Evolutionary conservation across 192 early-diverging fungal species (phyloP).

Genomic region (Chytriomyces confervae): DNA sequence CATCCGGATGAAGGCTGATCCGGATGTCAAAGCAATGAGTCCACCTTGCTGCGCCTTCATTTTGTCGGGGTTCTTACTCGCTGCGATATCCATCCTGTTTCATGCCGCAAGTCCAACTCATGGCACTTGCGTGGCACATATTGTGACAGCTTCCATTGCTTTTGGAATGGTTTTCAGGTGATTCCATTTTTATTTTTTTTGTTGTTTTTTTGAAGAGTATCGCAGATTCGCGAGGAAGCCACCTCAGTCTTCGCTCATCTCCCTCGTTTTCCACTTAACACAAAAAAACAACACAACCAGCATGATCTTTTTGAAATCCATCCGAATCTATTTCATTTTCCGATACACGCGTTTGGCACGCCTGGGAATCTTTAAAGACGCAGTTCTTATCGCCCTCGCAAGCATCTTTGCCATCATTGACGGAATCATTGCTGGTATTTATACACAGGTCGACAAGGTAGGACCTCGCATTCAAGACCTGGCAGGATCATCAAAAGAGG

Average conservation of each 20-base stretch:
- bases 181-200: not conserved
- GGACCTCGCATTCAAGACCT: not conserved
- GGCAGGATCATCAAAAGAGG: not conserved
- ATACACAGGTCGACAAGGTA: not conserved
- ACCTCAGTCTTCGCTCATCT: not conserved
- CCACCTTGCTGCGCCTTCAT: not conserved
- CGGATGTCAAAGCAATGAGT: slow-evolving; percentile 1
- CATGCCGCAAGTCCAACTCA: not conserved
- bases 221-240: not conserved
- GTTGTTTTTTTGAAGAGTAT: not conserved
- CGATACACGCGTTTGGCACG: slow-evolving; percentile 14
- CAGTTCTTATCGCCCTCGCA: slow-evolving; percentile 1
- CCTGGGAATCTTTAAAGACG: slow-evolving; percentile 1
- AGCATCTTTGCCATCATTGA: not conserved
- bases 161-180: slow-evolving; percentile 10
- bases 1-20: not conserved
- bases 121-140: not conserved
- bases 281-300: not conserved
- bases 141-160: not conserved
- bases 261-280: not conserved
- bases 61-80: slow-evolving; percentile 1
- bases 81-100: not conserved
- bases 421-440: not conserved
- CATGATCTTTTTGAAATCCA: slow-evolving; percentile 28
- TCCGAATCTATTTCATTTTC: slow-evolving; percentile 21